Percentiles rank a stretch among this genome's conserved stretches.
Evolutionary conservation across 1,139 yeast genomes (phyloP).

Genomic region (Protomyces inundatus): DNA sequence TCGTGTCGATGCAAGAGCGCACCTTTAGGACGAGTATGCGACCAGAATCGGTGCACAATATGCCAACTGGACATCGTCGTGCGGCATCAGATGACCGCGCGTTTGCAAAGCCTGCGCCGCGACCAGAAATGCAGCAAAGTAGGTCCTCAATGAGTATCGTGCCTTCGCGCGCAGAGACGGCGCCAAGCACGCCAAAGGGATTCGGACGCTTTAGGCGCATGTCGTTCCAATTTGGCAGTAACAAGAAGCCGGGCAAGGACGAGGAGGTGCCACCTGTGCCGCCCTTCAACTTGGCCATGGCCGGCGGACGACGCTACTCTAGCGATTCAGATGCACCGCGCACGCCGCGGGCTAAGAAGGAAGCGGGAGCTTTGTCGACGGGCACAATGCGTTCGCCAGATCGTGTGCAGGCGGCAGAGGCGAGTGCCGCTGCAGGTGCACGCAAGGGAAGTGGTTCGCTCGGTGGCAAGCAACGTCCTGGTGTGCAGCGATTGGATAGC

Average conservation of each 20-base stretch:
- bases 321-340: constrained; percentile 5
- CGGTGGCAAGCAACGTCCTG: neutral
- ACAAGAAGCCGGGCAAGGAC: neutral
- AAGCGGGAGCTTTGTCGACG: constrained; percentile 6
- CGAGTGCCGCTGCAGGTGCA: neutral
- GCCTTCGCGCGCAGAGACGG: neutral
- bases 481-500: neutral
- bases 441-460: neutral
- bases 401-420: neutral
- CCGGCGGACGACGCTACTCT: constrained; percentile 1
- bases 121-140: neutral
- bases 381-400: constrained; percentile 10
- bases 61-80: constrained; percentile 3
- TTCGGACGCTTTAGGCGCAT: constrained; percentile 4
- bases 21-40: constrained; percentile 11
- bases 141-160: constrained; percentile 5
- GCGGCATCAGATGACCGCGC: constrained; percentile 15
- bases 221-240: constrained; percentile 19
- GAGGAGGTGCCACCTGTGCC: constrained; percentile 22
- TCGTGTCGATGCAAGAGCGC: constrained; percentile 11
- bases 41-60: neutral
- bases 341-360: neutral
- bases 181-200: constrained; percentile 17
- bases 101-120: constrained; percentile 8
- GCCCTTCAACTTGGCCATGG: neutral